A percentile compares a stretch with the other conserved stretches of the same genome.
Evolutionary conservation across 116 monocot species (phyloP).

Genomic region (Cymodocea nodosa): DNA sequence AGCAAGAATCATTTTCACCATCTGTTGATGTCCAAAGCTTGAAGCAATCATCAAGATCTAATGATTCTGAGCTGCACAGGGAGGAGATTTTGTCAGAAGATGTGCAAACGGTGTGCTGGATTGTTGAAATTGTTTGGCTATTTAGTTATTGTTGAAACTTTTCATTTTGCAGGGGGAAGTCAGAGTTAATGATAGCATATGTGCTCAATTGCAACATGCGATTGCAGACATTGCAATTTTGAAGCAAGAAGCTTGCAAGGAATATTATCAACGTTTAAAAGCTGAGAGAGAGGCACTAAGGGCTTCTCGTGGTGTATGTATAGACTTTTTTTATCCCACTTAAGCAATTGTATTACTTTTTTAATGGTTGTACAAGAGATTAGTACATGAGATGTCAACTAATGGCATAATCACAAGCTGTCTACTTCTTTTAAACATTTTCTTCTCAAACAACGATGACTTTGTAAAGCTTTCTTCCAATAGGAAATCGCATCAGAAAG

Average conservation of each 20-base stretch:
- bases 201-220: not conserved
- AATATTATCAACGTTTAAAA: not conserved
- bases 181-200: not conserved
- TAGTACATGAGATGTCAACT: too few relatives aligned
- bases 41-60: too few relatives aligned
- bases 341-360: not conserved
- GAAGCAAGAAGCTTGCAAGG: not conserved
- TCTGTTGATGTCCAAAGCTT: too few relatives aligned
- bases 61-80: too few relatives aligned
- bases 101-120: not conserved
- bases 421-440: too few relatives aligned
- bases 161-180: constrained; percentile 1
- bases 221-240: not conserved
- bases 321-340: not conserved
- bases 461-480: not conserved
- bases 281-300: not conserved
- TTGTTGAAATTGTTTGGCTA: not conserved
- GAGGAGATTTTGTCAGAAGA: not conserved
- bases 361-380: too few relatives aligned
- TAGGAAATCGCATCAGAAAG: constrained; percentile 1
- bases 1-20: too few relatives aligned
- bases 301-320: not conserved
- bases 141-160: not conserved
- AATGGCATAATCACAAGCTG: too few relatives aligned
- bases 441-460: too few relatives aligned